Evolutionary conservation across 2,329 filamentous ascomycete genomes (phyloP).

Genomic region (Akanthomyces lecanii): DNA sequence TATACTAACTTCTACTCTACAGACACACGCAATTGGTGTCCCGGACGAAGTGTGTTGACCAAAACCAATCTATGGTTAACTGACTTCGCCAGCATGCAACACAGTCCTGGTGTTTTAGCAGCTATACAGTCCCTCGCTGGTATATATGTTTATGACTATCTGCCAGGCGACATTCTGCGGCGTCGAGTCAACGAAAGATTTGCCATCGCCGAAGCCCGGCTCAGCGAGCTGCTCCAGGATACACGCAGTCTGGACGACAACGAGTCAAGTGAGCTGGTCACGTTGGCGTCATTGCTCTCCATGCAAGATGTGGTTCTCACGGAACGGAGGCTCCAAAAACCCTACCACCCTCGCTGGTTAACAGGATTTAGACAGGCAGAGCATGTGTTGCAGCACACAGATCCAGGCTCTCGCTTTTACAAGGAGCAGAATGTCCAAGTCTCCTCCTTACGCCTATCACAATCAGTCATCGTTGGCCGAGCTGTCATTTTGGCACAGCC

Average conservation of each 20-base stretch:
- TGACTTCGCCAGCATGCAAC: constrained; percentile 38
- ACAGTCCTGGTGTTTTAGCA: constrained; percentile 30
- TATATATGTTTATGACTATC: constrained; percentile 39
- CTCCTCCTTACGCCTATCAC: constrained; percentile 32
- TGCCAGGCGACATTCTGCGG: constrained; percentile 30
- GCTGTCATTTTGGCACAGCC: constrained; percentile 37
- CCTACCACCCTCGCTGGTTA: constrained; percentile 34
- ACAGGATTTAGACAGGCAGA: constrained; percentile 35
- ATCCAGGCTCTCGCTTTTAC: constrained; percentile 36
- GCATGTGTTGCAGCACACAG: constrained; percentile 31
- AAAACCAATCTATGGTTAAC: constrained; percentile 38
- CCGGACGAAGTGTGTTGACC: constrained; percentile 35
- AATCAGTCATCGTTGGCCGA: constrained; percentile 37
- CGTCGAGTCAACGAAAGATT: constrained; percentile 33
- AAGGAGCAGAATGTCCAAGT: constrained; percentile 31
- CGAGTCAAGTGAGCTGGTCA: constrained; percentile 32
- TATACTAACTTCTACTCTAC: constrained; percentile 9
- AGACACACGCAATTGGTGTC: constrained; percentile 39
- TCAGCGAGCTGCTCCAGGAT: constrained; percentile 27
- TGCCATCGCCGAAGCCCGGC: constrained; percentile 27
- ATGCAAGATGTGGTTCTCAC: constrained; percentile 39
- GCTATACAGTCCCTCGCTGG: constrained; percentile 39
- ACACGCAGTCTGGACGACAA: constrained; percentile 21
- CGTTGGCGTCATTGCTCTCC: constrained; percentile 34
- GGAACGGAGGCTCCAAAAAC: constrained; percentile 33